Evolutionary conservation across 805 yeast species (phyloP), one percentile per base, ranked within the genome.

Genomic region (Kodamaea laetipori): DNA sequence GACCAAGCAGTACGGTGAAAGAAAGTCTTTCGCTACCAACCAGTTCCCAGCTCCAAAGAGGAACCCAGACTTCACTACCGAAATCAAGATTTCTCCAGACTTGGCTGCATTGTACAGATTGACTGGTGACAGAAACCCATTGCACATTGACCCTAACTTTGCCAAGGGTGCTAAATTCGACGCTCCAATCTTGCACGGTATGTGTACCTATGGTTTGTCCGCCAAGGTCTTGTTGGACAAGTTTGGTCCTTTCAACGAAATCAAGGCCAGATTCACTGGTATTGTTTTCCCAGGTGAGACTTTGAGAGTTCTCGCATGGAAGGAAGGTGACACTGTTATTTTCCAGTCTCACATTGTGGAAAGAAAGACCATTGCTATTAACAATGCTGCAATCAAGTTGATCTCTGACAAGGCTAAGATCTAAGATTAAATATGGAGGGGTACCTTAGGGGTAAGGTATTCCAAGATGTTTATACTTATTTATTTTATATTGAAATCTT

Each of bases 261-360:
- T 89, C 63, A 92, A 92, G 73, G 94, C 80, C 11, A 82, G 98
- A 61, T 92, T 92, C 66, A 78, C 95, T 15, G 90, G 90, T 57
- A 83, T 86, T 55, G 97, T 92, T 17, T 90, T 80, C 78, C 97
- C 97, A 6, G 99, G 98, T 52, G 97, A 92, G 67, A 82, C 86
- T 11, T 74, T 92, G 63, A 77, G 76, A 54, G 80, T 92, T 21
- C 69, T 69, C 41, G 95, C 95, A 23, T 92, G 99, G 99, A 86
- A 82, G 64, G 75, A 79, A 41, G 84, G 85, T 44, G 82, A 78
- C 50, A 60, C 73, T 38, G 83, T 89, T 39, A 71, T 80, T 46
- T 92, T 90, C 81, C 95, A 86, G 67, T 81, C 95, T 8, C 79
- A 80, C 61, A 87, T 84, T 45, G 81, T 84, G 47, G 95, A 86